Conservation (phyloP, 1,284 basidiomycete genomes). For the Singerocomus inundabilis region DNA sequence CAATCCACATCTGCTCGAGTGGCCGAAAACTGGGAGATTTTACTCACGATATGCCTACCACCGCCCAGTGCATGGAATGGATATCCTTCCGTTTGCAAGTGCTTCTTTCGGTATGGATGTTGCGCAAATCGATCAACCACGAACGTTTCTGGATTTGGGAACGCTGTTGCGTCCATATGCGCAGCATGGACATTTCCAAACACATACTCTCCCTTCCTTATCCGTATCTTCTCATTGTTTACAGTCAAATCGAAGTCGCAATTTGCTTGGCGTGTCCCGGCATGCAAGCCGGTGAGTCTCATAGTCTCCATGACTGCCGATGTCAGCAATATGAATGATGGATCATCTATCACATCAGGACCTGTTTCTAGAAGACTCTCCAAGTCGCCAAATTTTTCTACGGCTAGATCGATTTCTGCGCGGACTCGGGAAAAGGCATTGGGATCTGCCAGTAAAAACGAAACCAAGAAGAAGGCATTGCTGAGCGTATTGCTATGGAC, state of each 20-base stretch:
- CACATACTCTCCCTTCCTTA: constrained; percentile 24
- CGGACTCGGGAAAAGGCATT: constrained; percentile 18
- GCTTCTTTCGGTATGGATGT: constrained; percentile 16
- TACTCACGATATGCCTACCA: constrained; percentile 25
- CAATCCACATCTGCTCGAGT: not conserved
- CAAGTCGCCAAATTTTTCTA: constrained; percentile 13
- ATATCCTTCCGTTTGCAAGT: constrained; percentile 20
- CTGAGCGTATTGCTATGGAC: constrained; percentile 25
- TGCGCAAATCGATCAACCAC: constrained; percentile 25
- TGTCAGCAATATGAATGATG: constrained; percentile 23
- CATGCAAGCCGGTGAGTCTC: constrained; percentile 20
- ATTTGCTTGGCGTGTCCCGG: constrained; percentile 14
- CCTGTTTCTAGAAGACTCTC: constrained; percentile 12
- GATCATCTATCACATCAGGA: constrained; percentile 19
- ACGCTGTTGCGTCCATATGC: constrained; percentile 21
- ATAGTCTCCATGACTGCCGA: constrained; percentile 32
- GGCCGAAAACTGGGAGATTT: not conserved
- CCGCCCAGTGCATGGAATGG: constrained; percentile 23
- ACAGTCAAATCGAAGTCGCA: constrained; percentile 20
- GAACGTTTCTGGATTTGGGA: constrained; percentile 14
- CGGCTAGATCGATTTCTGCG: constrained; percentile 20
- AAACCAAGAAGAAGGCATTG: constrained; percentile 21
- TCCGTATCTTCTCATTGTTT: constrained; percentile 8
- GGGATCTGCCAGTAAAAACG: constrained; percentile 19
- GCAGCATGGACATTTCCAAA: constrained; percentile 20